A percentile compares a stretch with the other conserved stretches of the same genome.
phyloP scores from a whole-genome alignment of 1,284 basidiomycete genomes.

The Somion occarium region DNA sequence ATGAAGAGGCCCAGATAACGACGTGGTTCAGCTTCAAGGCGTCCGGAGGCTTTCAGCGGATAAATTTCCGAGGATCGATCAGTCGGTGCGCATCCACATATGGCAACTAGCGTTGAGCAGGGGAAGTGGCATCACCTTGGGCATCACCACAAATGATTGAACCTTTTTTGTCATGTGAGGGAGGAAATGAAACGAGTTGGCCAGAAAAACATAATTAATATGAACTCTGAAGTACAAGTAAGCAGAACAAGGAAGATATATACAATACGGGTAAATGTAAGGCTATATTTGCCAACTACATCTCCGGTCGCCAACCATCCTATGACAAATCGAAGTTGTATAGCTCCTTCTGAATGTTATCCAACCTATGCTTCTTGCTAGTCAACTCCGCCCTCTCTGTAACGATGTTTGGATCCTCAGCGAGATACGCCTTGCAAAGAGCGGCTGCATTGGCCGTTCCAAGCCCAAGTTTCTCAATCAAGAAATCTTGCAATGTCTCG shows the following conservation, averaged over 20 bases:
- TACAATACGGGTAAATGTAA: neutral
- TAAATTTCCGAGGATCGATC: neutral
- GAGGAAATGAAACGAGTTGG: too few relatives aligned
- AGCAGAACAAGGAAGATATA: neutral
- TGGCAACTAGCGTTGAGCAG: neutral
- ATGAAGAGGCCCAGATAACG: neutral
- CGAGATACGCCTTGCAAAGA: slow-evolving; percentile 34
- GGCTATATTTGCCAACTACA: too few relatives aligned
- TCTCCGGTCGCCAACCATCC: too few relatives aligned
- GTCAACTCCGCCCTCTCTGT: slow-evolving; percentile 31
- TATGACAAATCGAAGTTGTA: slow-evolving; percentile 20
- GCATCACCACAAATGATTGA: too few relatives aligned
- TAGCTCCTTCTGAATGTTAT: slow-evolving; percentile 30
- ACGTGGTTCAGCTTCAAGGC: neutral
- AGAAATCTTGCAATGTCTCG: slow-evolving; percentile 28
- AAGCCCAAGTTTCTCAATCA: slow-evolving; percentile 37
- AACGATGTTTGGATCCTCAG: slow-evolving; percentile 37
- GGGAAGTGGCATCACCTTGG: too few relatives aligned
- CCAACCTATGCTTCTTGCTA: slow-evolving; percentile 26
- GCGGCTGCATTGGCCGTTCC: slow-evolving; percentile 30
- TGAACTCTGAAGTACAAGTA: neutral
- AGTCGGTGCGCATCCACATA: neutral
- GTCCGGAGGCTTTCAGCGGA: neutral
- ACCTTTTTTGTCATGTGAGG: too few relatives aligned
- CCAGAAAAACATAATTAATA: neutral